These are phyloP conservation scores for Sisymbrium altissimum DNA, from an alignment of 345 rosid species.

Conservation along the genomic window DNA sequence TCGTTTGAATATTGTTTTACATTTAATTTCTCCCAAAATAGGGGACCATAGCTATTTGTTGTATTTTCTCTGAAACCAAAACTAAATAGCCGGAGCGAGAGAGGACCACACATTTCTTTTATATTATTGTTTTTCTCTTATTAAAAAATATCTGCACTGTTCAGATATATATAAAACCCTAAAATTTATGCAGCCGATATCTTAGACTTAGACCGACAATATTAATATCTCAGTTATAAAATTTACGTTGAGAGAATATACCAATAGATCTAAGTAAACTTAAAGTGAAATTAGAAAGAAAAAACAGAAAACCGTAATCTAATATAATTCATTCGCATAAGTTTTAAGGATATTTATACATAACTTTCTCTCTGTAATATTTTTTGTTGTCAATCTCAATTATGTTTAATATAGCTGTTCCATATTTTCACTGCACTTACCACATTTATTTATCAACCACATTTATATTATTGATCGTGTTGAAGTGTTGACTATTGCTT, in stretches of 20 bases:
- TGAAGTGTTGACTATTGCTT: not conserved
- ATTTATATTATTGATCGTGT: not conserved
- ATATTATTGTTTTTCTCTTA: not conserved
- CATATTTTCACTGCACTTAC: not conserved
- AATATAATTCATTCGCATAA: not conserved
- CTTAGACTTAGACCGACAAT: slow-evolving; percentile 27
- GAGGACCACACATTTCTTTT: slow-evolving; percentile 28
- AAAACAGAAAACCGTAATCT: not conserved
- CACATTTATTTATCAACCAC: not conserved
- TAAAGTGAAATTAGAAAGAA: not conserved
- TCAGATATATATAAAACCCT: slow-evolving; percentile 14
- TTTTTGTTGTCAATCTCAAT: not conserved
- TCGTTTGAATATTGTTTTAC: not conserved
- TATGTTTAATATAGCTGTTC: not conserved
- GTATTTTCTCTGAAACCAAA: slow-evolving; percentile 24
- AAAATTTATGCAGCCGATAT: slow-evolving; percentile 30
- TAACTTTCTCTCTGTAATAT: not conserved
- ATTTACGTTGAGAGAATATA: not conserved
- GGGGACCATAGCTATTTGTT: slow-evolving; percentile 34
- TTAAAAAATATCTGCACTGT: slow-evolving; percentile 4
- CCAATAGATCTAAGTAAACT: not conserved
- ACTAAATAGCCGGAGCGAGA: slow-evolving; percentile 9
- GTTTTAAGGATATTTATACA: not conserved
- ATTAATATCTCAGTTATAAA: not conserved
- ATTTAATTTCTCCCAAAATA: slow-evolving; percentile 15